Conservation (phyloP, 495 filamentous ascomycete genomes). For the Penicillium macrosclerotiorum region DNA sequence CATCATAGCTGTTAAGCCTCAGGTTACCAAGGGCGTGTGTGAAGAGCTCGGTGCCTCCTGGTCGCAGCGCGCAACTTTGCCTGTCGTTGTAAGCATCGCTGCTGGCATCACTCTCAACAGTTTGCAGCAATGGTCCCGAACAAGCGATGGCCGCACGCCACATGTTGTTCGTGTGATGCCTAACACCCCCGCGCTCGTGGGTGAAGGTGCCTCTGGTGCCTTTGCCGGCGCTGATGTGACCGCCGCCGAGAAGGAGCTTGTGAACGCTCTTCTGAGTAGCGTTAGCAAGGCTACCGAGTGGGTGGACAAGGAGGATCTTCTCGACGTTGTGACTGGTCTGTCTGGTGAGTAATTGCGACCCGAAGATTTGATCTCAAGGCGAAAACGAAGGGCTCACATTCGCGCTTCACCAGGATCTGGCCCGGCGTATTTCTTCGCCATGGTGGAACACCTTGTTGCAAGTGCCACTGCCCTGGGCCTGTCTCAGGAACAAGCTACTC, state of each 20-base stretch:
- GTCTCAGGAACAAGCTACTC: slow-evolving; percentile 38
- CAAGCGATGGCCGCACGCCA: slow-evolving; percentile 22
- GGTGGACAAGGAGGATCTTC: slow-evolving; percentile 39
- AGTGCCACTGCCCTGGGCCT: slow-evolving; percentile 39
- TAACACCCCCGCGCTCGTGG: slow-evolving; percentile 40
- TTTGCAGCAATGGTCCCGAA: slow-evolving; percentile 32
- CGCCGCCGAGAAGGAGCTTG: slow-evolving; percentile 33
- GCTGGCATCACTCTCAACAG: slow-evolving; percentile 41
- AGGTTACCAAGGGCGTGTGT: slow-evolving; percentile 82
- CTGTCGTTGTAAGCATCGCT: slow-evolving; percentile 43
- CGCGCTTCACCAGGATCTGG: slow-evolving; percentile 32
- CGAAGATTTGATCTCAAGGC: not conserved
- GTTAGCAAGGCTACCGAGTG: slow-evolving; percentile 42
- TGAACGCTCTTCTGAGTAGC: slow-evolving; percentile 32
- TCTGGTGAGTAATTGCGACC: slow-evolving; percentile 30
- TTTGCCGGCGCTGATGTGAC: slow-evolving; percentile 33
- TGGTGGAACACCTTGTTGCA: slow-evolving; percentile 42
- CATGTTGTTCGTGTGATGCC: slow-evolving; percentile 44
- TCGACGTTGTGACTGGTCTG: slow-evolving; percentile 42
- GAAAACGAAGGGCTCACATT: not conserved
- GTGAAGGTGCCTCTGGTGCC: slow-evolving; percentile 36
- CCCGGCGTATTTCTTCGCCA: slow-evolving; percentile 45
- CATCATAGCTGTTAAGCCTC: slow-evolving; percentile 69
- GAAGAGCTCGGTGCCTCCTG: slow-evolving; percentile 87
- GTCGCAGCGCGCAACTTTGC: slow-evolving; percentile 65